These are phyloP conservation scores for Fusarium veterinarium DNA, from an alignment of 2,329 filamentous ascomycete species.

Conservation along the genomic window DNA sequence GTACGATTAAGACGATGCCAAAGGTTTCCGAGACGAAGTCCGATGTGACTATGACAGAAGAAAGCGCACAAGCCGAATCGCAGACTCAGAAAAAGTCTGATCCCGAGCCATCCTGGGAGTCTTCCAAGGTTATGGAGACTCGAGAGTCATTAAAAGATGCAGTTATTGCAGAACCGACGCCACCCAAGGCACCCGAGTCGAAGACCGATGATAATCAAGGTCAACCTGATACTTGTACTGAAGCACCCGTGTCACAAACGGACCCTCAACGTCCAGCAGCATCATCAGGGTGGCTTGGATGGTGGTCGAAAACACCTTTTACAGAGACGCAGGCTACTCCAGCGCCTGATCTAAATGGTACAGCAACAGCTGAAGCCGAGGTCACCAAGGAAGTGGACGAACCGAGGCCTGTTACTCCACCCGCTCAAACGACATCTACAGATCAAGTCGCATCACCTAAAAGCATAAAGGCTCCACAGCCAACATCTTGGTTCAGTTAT, in stretches of 20 bases:
- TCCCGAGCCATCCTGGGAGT: conserved; percentile 1
- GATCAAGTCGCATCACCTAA: conserved; percentile 28
- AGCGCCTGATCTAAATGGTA: conserved; percentile 18
- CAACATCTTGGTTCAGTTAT: conserved; percentile 56
- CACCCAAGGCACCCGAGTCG: conserved; percentile 8
- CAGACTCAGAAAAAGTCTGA: conserved; percentile 11
- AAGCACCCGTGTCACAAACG: conserved; percentile 1
- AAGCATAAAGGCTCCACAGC: conserved; percentile 23
- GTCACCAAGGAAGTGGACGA: conserved; percentile 27
- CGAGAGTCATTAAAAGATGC: conserved; percentile 5
- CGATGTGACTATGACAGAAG: conserved; percentile 28
- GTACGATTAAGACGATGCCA: conserved; percentile 36
- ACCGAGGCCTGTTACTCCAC: conserved; percentile 39
- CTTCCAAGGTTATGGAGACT: neutral
- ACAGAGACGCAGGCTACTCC: conserved; percentile 37
- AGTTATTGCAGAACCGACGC: neutral
- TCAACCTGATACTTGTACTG: neutral
- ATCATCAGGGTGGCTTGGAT: conserved; percentile 66
- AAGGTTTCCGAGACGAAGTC: conserved; percentile 44
- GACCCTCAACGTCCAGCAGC: conserved; percentile 38
- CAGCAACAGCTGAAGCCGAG: conserved; percentile 18
- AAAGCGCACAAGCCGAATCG: conserved; percentile 22
- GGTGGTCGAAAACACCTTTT: conserved; percentile 55
- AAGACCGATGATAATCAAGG: conserved; percentile 1
- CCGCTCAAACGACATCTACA: conserved; percentile 29